Evolutionary conservation across 441 rosid species (phyloP).

Genomic region (Flueggea neowawraea): DNA sequence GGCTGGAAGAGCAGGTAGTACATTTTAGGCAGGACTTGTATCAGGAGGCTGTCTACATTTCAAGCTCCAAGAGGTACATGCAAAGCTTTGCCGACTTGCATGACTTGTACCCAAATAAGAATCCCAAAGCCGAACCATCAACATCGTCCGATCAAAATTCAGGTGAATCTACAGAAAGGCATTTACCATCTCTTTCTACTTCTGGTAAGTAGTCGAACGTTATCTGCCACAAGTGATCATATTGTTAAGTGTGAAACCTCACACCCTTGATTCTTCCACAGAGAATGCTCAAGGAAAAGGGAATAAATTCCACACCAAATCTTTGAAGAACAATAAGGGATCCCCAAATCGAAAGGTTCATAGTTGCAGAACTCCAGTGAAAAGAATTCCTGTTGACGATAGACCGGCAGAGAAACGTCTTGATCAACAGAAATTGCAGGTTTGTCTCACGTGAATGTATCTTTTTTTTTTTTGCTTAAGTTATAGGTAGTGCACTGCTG

Average conservation of each 20-base stretch:
- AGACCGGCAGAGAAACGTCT: conserved; percentile 35
- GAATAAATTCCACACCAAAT: conserved; percentile 29
- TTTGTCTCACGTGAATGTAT: conserved; percentile 8
- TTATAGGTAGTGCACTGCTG: no score
- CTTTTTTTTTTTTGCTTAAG: not conserved
- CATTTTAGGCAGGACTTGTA: conserved; percentile 65
- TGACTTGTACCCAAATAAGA: conserved; percentile 23
- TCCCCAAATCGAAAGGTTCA: conserved; percentile 24
- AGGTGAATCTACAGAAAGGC: conserved; percentile 13
- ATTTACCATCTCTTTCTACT: conserved; percentile 15
- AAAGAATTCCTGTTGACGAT: conserved; percentile 26
- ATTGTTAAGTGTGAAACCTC: no score
- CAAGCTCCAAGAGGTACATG: conserved; percentile 49
- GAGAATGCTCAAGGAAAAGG: conserved; percentile 38
- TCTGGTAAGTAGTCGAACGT: conserved; percentile 24
- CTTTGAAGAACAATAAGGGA: conserved; percentile 30
- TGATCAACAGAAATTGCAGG: conserved; percentile 48
- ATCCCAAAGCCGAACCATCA: conserved; percentile 2
- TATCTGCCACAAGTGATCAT: no score
- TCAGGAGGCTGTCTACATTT: conserved; percentile 67
- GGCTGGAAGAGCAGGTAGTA: conserved; percentile 80
- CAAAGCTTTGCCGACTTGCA: conserved; percentile 28
- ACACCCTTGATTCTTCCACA: conserved; percentile 13
- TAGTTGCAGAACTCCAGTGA: conserved; percentile 29
- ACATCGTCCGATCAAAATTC: conserved; percentile 22